Conservation (phyloP, 371 early-diverging fungal species). For the Apophysomyces sp. region DNA sequence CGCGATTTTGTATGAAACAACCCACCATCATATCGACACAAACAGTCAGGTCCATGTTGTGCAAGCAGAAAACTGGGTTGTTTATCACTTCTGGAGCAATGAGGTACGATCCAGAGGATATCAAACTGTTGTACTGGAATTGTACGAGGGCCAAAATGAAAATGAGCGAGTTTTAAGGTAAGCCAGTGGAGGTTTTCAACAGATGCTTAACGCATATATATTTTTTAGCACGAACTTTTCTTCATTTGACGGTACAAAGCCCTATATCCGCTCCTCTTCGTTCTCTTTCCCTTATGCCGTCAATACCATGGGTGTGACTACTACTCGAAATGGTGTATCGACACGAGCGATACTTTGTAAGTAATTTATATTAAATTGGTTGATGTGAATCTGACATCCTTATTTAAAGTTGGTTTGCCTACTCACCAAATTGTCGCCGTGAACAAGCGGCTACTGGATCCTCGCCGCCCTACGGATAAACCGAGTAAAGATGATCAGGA, state of each 20-base stretch:
- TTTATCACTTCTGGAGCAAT: constrained; percentile 88
- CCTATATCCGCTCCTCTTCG: constrained; percentile 71
- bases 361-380: constrained; percentile 11
- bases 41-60: constrained; percentile 58
- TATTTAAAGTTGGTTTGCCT: constrained; percentile 59
- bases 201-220: not conserved
- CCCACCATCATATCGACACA: constrained; percentile 67
- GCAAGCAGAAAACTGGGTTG: constrained; percentile 87
- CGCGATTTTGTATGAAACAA: constrained; percentile 67
- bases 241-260: constrained; percentile 67
- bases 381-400: not conserved
- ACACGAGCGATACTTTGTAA: constrained; percentile 79
- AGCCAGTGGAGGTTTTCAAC: not conserved
- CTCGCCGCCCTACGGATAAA: constrained; percentile 72
- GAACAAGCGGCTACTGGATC: constrained; percentile 80
- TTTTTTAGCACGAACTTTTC: constrained; percentile 63
- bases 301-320: constrained; percentile 79
- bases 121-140: constrained; percentile 75
- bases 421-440: constrained; percentile 74
- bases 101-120: constrained; percentile 52
- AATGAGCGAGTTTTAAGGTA: constrained; percentile 76
- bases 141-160: constrained; percentile 79
- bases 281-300: constrained; percentile 75
- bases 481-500: constrained; percentile 75
- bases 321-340: constrained; percentile 84